Percentiles rank a stretch among this genome's conserved stretches.
These are phyloP conservation scores for Diplotaxis tenuifolia DNA, from an alignment of 345 rosid species.

Conservation along the genomic window DNA sequence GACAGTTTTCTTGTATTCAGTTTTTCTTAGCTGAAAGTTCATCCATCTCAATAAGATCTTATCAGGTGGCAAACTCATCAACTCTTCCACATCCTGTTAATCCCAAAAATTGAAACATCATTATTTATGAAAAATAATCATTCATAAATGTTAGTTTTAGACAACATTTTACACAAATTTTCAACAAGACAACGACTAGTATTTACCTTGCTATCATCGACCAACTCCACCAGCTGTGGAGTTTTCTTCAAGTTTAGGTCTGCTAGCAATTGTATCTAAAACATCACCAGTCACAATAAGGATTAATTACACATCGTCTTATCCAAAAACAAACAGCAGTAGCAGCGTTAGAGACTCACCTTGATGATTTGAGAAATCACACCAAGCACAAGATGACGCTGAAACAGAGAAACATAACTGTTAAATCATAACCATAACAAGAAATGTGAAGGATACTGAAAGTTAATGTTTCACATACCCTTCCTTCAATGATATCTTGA, in stretches of 20 bases:
- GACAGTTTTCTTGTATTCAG: slow-evolving; percentile 68
- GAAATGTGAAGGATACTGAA: not conserved
- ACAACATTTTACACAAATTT: not conserved
- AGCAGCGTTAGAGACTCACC: slow-evolving; percentile 43
- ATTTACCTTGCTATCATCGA: slow-evolving; percentile 77
- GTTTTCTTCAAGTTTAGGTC: slow-evolving; percentile 98
- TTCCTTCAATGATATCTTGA: slow-evolving; percentile 92
- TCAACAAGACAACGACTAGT: not conserved
- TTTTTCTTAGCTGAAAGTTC: slow-evolving; percentile 89
- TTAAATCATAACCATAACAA: slow-evolving; percentile 4
- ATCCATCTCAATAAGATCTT: slow-evolving; percentile 95
- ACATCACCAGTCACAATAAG: slow-evolving; percentile 26
- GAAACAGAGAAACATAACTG: slow-evolving; percentile 32
- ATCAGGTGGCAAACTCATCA: slow-evolving; percentile 98
- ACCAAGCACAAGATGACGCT: slow-evolving; percentile 99
- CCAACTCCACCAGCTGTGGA: slow-evolving; percentile 89
- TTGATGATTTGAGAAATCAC: slow-evolving; percentile 93
- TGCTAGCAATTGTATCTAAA: slow-evolving; percentile 92
- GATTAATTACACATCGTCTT: not conserved
- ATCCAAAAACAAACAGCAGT: not conserved
- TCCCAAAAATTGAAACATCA: slow-evolving; percentile 12
- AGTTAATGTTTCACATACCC: slow-evolving; percentile 51
- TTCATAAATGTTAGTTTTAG: not conserved
- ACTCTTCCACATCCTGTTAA: slow-evolving; percentile 91
- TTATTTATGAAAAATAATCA: not conserved